A percentile compares a stretch with the other conserved stretches of the same genome.
Evolutionary conservation across 2,329 filamentous ascomycete species (phyloP).

Genomic region (Sarocladium strictum): DNA sequence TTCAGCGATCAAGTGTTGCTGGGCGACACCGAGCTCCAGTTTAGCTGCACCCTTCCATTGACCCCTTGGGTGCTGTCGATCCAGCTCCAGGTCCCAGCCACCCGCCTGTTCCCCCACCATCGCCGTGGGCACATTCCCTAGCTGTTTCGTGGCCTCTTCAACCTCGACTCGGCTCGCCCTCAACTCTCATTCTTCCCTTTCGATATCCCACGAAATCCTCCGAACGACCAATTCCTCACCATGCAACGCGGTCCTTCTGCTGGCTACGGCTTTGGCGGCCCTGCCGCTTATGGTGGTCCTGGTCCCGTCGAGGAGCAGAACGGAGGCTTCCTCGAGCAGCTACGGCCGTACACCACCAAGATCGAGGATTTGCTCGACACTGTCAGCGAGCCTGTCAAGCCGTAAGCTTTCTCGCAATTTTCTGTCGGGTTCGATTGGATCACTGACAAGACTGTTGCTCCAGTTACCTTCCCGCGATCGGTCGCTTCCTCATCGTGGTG

Average conservation of each 20-base stretch:
- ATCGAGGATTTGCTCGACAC: conserved; percentile 92
- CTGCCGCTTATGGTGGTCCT: conserved; percentile 54
- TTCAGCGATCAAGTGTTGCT: conserved; percentile 4
- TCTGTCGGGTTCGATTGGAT: not conserved
- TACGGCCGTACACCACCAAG: conserved; percentile 94
- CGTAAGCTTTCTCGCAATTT: conserved; percentile 46
- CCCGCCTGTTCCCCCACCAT: conserved; percentile 6
- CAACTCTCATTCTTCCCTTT: not conserved
- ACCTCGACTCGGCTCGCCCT: conserved; percentile 1
- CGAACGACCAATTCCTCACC: conserved; percentile 19
- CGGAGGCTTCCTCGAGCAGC: conserved; percentile 62
- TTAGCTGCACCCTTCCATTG: not conserved
- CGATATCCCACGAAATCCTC: not conserved
- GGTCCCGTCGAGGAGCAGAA: conserved; percentile 58
- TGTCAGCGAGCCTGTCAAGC: conserved; percentile 85
- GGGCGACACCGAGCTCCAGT: conserved; percentile 3
- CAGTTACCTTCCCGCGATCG: conserved; percentile 90
- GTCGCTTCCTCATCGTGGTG: conserved; percentile 94
- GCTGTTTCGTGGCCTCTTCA: conserved; percentile 8
- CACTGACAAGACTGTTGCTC: conserved; percentile 12
- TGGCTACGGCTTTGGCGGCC: conserved; percentile 77
- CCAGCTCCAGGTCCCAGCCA: conserved; percentile 6
- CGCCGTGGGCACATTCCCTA: not conserved
- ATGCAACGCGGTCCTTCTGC: conserved; percentile 55
- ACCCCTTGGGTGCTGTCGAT: conserved; percentile 5